These are phyloP conservation scores for Austroboletus festivus DNA, from an alignment of 768 basidiomycete genomes.

Conservation along the genomic window DNA sequence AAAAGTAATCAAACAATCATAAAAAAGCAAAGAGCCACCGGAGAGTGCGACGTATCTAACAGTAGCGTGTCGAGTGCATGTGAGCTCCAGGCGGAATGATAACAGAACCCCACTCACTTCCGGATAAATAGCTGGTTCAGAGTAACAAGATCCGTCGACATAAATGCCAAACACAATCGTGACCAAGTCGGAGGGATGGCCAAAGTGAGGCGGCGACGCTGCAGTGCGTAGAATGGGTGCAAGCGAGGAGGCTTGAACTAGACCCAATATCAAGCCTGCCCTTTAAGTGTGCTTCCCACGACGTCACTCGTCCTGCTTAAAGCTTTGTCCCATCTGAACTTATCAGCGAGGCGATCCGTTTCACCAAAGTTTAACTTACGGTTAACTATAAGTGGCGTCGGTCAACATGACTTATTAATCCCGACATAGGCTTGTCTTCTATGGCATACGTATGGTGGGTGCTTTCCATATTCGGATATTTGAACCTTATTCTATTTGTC, in stretches of 20 bases:
- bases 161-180: background rate
- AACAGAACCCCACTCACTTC: background rate
- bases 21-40: constrained; percentile 1
- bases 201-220: background rate
- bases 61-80: background rate
- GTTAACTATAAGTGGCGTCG: background rate
- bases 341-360: too few relatives aligned
- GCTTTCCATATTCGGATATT: too few relatives aligned
- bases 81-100: background rate
- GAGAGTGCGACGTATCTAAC: constrained; percentile 5
- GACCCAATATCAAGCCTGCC: background rate
- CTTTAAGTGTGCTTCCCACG: background rate
- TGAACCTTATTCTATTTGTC: too few relatives aligned
- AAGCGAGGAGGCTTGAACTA: background rate
- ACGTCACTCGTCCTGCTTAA: too few relatives aligned
- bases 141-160: background rate
- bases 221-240: background rate
- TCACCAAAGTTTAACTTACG: too few relatives aligned
- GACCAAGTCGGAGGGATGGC: background rate
- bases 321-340: too few relatives aligned
- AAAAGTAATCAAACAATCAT: constrained; percentile 12
- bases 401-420: too few relatives aligned
- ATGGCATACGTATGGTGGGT: too few relatives aligned
- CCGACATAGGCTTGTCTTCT: too few relatives aligned
- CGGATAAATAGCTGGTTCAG: background rate